Evolutionary conservation across 495 filamentous ascomycete genomes (phyloP), one percentile per base, ranked within the genome.

Genomic region (Cairneyella variabilis): DNA sequence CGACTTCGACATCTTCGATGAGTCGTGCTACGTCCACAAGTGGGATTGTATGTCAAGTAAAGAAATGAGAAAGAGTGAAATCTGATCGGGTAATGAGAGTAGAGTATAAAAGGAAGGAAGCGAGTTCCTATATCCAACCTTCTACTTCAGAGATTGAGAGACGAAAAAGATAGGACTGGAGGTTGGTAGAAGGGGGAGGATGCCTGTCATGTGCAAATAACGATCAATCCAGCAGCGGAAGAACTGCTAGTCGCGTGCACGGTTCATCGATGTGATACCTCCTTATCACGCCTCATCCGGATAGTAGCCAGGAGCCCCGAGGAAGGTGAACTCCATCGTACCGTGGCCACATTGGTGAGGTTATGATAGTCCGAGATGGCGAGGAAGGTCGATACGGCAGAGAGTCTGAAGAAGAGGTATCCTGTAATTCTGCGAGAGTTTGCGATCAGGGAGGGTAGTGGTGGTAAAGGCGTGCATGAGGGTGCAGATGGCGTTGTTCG

Each of bases 371-470:
- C n/a, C 36, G 6, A 9, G 20, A 38, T 16, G 36, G 20, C 36
- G 20, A 38, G 36, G 36, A 38, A 38, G 36, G 36, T 38, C 36
- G 36, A 16, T 17, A n/a, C 36, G 36, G 20, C 5, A 9, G 82
- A 0, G 84, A 88, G 50, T 38, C 78, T 88, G 34, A 84, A 88
- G 62, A 76, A 83, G 27, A 73, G 84, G 20, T 88, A 88, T 57
- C 84, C 84, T 2, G 80, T 82, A 14, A 61, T 87, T 4, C 69
- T 88, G 18, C 16, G 88, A 0, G 82, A 82, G 53, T 88, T 88
- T 58, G 69, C 73, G n/a, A 63, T 86, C 7, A 62, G 83, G 1
- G 45, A 64, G 1, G 69, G 69, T 2, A 74, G 68, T 22, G 71
- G 71, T 14, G 66, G 67, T 0, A 39, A 46, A 0, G 67, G 69